Evolutionary conservation across 2,329 filamentous ascomycete genomes (phyloP).

Genomic region (Ophiostoma himal-ulmi): DNA sequence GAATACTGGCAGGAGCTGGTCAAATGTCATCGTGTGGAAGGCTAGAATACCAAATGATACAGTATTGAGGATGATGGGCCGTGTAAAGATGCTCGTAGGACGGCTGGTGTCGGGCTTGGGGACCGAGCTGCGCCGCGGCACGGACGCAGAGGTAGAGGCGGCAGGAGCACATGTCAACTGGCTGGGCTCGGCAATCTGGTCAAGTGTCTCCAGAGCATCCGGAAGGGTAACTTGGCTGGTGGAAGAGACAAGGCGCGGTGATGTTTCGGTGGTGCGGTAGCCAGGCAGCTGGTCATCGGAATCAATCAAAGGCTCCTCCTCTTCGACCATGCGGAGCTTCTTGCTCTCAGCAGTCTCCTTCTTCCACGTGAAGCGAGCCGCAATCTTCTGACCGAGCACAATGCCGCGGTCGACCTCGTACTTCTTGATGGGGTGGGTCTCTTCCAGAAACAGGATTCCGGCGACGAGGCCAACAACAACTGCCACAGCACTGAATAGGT

Average conservation of each 20-base stretch:
- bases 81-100: constrained; percentile 60
- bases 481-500: constrained; percentile 79
- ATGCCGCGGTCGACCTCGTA: constrained; percentile 67
- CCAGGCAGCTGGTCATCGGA: constrained; percentile 59
- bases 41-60: constrained; percentile 86
- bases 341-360: constrained; percentile 5
- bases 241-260: constrained; percentile 20
- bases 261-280: constrained; percentile 56
- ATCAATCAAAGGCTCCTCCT: constrained; percentile 59
- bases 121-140: constrained; percentile 14
- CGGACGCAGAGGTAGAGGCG: background rate
- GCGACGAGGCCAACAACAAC: constrained; percentile 69
- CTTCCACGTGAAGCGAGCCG: constrained; percentile 40
- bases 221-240: constrained; percentile 30
- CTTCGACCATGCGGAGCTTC: constrained; percentile 35
- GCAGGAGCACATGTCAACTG: background rate
- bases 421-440: constrained; percentile 84
- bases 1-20: constrained; percentile 88
- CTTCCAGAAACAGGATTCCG: constrained; percentile 82
- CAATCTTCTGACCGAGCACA: constrained; percentile 68
- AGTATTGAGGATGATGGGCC: constrained; percentile 79
- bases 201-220: constrained; percentile 31
- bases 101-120: constrained; percentile 21
- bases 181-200: constrained; percentile 29
- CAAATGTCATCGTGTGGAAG: constrained; percentile 95